Evolutionary conservation across 495 filamentous ascomycete species (phyloP), one percentile per base, ranked within the genome.

Genomic region (Aspergillus ellipticus): DNA sequence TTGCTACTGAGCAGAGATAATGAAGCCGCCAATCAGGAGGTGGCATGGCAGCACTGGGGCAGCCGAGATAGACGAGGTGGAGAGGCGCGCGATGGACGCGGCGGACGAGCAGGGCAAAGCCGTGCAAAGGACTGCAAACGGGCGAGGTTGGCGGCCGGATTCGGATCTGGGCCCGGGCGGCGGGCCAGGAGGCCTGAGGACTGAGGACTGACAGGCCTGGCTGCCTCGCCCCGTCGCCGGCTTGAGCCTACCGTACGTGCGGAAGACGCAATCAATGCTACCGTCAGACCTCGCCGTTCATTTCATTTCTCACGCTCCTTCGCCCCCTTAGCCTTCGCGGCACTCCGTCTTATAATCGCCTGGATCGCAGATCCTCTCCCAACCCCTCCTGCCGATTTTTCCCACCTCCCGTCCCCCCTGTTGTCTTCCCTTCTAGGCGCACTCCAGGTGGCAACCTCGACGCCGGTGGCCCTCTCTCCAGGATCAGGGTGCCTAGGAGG

Each of bases 41-140:
- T 48, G 16, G 28, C 39, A 48, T 33, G 26, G 17, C 45, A 48
- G 31, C 31, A 48, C n/a, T 21, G 7, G 22, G 16, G 8, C 45
- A 28, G 8, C 6, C n/a, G 11, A 28, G 22, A 37, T 17, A 6
- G 26, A 15, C 17, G n/a, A n/a, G n/a, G 43, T 47, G 9, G 43
- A 15, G 9, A 22, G 16, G 15, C 6, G 1, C 2, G 17, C 0
- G 21, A 22, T 45, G 42, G n/a, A n/a, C n/a, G n/a, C n/a, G 42
- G 19, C 22, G 17, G 42, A 19, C 11, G 42, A 45, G 17, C 4
- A 19, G 17, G 13, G 52, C 55, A n/a, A n/a, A n/a, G n/a, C n/a
- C n/a, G n/a, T 53, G 48, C 49, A 62, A 59, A 53, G 53, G n/a
- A 28, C 56, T 57, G 60, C 60, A 63, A 63, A 63, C 60, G 56